Percentiles rank a stretch among this genome's conserved stretches.
Evolutionary conservation across 2,329 filamentous ascomycete genomes (phyloP).

Genomic region (Cladosporium sp.): DNA sequence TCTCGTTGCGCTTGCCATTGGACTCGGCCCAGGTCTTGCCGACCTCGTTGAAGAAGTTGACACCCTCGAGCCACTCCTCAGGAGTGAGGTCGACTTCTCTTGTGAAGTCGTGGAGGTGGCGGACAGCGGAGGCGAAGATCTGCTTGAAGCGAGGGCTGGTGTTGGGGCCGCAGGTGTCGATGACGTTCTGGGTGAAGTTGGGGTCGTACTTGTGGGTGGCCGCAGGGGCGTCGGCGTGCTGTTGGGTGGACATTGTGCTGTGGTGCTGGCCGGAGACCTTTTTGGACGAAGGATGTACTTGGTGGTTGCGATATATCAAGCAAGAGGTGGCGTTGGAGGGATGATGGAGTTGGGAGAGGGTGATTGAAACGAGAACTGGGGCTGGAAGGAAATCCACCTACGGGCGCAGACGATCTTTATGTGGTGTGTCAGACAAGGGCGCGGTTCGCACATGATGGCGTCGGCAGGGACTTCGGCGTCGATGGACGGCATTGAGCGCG

Average conservation of each 20-base stretch:
- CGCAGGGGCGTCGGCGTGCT: background rate
- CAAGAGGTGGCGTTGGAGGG: too few species aligned
- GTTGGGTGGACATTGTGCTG: background rate
- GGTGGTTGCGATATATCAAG: too few species aligned
- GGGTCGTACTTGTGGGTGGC: slow-evolving; percentile 55
- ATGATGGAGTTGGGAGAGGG: too few species aligned
- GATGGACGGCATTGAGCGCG: too few species aligned
- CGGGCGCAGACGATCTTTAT: too few species aligned
- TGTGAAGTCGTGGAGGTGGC: slow-evolving; percentile 71
- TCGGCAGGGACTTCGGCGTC: too few species aligned
- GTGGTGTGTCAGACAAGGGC: too few species aligned
- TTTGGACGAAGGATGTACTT: too few species aligned
- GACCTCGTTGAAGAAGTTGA: slow-evolving; percentile 68
- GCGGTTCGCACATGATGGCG: too few species aligned
- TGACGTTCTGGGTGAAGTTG: slow-evolving; percentile 67
- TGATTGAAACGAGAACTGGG: too few species aligned
- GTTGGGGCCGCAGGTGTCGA: slow-evolving; percentile 67
- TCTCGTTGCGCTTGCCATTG: slow-evolving; percentile 64
- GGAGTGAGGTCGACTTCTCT: slow-evolving; percentile 70
- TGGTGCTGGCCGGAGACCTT: background rate
- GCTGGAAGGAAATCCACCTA: too few species aligned
- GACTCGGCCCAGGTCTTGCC: slow-evolving; percentile 56
- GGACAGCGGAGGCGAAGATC: slow-evolving; percentile 59
- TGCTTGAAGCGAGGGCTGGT: slow-evolving; percentile 58
- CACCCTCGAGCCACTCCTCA: slow-evolving; percentile 71